phyloP scores from a whole-genome alignment of 352 stramenopile species.

The Globisporangium sylvaticum region DNA sequence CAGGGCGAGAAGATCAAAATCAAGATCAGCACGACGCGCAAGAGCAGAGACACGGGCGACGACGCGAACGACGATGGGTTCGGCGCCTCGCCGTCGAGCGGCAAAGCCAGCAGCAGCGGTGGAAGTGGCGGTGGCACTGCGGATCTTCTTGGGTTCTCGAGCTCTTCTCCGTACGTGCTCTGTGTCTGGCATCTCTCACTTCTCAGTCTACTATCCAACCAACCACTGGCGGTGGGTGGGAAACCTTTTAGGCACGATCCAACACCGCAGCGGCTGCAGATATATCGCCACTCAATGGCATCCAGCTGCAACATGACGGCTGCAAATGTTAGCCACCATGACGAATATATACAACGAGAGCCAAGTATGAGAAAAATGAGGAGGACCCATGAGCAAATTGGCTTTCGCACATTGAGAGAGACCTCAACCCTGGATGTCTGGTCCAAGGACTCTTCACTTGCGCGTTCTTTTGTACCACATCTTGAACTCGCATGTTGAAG shows the following conservation, averaged over 20 bases:
- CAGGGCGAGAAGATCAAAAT: slow-evolving; percentile 91
- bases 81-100: background rate
- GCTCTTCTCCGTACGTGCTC: background rate
- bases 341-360: too few species aligned
- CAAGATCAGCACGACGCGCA: slow-evolving; percentile 63
- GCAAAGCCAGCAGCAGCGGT: background rate
- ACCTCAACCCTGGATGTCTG: too few species aligned
- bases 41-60: slow-evolving; percentile 37
- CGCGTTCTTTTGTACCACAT: too few species aligned
- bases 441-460: too few species aligned
- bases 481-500: too few species aligned
- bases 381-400: too few species aligned
- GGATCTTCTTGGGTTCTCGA: background rate
- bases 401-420: too few species aligned
- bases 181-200: background rate
- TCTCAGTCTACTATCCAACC: too few species aligned
- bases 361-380: too few species aligned
- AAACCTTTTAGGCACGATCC: background rate
- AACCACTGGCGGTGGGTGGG: background rate
- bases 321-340: too few species aligned
- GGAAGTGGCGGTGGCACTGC: background rate
- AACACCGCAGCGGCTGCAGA: too few species aligned
- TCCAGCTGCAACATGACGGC: background rate
- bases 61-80: slow-evolving; percentile 26
- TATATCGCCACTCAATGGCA: background rate